Evolutionary conservation across 441 rosid species (phyloP).

Genomic region (Dalechampia spathulata): DNA sequence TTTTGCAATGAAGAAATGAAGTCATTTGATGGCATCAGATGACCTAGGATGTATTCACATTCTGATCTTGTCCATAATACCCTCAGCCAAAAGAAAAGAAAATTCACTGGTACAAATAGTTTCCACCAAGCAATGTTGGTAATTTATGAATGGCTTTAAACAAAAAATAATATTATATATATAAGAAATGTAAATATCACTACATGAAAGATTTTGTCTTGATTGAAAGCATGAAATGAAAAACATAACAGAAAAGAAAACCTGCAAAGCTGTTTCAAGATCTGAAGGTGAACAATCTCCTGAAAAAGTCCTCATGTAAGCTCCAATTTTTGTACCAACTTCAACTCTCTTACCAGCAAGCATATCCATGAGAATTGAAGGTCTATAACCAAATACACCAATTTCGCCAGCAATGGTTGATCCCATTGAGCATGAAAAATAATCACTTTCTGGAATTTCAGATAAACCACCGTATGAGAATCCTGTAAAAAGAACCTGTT

Average conservation of each 20-base stretch:
- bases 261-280: conserved; percentile 97
- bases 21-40: too few relatives aligned
- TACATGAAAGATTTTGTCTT: too few relatives aligned
- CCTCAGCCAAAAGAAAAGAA: not conserved
- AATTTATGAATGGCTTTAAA: too few relatives aligned
- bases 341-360: conserved; percentile 98
- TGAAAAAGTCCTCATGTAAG: conserved; percentile 83
- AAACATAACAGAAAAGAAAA: conserved; percentile 23
- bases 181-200: not conserved
- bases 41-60: too few relatives aligned
- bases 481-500: conserved; percentile 88
- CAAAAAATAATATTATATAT: not conserved
- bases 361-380: conserved; percentile 83
- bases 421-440: conserved; percentile 88
- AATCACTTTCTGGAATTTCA: conserved; percentile 81
- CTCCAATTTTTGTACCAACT: conserved; percentile 82
- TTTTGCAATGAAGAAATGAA: too few relatives aligned
- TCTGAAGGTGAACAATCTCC: conserved; percentile 94
- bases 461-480: conserved; percentile 95
- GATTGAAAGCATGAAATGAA: not conserved
- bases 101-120: too few relatives aligned
- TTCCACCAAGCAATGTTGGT: too few relatives aligned
- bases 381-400: conserved; percentile 86
- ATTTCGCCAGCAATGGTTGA: conserved; percentile 96
- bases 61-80: not conserved